A percentile compares a stretch with the other conserved stretches of the same genome.
Evolutionary conservation across 2,329 filamentous ascomycete species (phyloP).

Genomic region (Calonectria naviculata): DNA sequence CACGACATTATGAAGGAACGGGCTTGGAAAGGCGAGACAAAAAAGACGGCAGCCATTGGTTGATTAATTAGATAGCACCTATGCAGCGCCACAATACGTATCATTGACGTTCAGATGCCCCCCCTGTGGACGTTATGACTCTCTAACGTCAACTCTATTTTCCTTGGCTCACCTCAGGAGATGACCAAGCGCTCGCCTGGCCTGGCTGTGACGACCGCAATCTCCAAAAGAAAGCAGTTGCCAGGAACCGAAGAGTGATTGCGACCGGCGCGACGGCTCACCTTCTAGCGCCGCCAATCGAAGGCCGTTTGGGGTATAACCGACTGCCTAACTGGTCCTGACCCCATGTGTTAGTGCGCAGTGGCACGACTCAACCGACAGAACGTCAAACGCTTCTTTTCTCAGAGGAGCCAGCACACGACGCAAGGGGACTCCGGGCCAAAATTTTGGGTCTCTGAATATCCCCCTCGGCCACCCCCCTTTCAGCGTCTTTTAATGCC

Average conservation of each 20-base stretch:
- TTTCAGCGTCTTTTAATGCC: background rate
- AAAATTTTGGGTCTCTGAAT: background rate
- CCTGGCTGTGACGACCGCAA: background rate
- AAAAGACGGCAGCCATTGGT: background rate
- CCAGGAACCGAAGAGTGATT: background rate
- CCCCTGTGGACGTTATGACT: background rate
- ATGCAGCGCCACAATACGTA: background rate
- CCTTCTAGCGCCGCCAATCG: conserved; percentile 1
- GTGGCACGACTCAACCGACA: background rate
- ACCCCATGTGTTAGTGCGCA: background rate
- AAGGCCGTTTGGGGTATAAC: background rate
- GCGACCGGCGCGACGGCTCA: background rate
- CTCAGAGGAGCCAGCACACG: background rate
- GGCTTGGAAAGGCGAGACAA: background rate
- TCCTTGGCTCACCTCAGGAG: background rate
- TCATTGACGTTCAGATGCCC: background rate
- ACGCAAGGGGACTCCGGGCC: background rate
- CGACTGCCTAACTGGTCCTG: background rate
- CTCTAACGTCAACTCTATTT: conserved; percentile 1
- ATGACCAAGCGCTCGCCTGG: background rate
- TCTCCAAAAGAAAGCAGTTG: background rate
- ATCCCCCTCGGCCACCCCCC: background rate
- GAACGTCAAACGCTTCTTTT: background rate
- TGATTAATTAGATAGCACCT: conserved; percentile 2
- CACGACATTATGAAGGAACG: background rate